Base-by-base conservation (phyloP, 75 land plant genomes). In the Selaginella tamariscina region DNA sequence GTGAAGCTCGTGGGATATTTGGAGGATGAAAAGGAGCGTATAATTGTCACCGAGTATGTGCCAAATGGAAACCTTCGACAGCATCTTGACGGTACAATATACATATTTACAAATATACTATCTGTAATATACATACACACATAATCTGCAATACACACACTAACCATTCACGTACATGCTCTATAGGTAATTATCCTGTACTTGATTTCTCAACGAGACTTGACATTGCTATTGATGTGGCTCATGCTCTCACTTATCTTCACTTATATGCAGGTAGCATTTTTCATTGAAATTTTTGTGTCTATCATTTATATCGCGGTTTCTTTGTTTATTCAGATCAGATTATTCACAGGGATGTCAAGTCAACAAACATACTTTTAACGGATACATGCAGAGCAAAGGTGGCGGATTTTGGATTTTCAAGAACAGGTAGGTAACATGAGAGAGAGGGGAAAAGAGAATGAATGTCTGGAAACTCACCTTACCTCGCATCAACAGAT, bases 51-150 rank as follows among this genome's bases (percentile, higher is more conserved):
- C 24, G 97, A 92, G 79, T 92, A 76, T 62, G 84, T 92, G 44
- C 71, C 85, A 33, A 89, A 89, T 78, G 89, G 94, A 64, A 88
- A 94, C 27, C 80, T 92, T 2, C 81, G 94, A 27, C 86, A 92
- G 69, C 97, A 92, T 67, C 77, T 92, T 28, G 97, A 92, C 81
- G 94, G 97, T 86, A 80, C 65, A 76, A n/a, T n/a, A n/a, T n/a
- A n/a, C n/a, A n/a, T n/a, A n/a, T n/a, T n/a, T n/a, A n/a, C n/a
- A n/a, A n/a, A n/a, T n/a, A n/a, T n/a, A n/a, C n/a, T n/a, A n/a
- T n/a, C n/a, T n/a, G n/a, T n/a, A n/a, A n/a, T n/a, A n/a, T n/a
- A n/a, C n/a, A n/a, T n/a, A n/a, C n/a, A n/a, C n/a, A n/a, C n/a
- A n/a, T n/a, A n/a, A n/a, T n/a, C n/a, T n/a, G n/a, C n/a, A n/a